Percentiles rank a stretch among this genome's conserved stretches.
phyloP scores from a whole-genome alignment of 169 alveolate genomes.

The Amoebophrya sp. region DNA sequence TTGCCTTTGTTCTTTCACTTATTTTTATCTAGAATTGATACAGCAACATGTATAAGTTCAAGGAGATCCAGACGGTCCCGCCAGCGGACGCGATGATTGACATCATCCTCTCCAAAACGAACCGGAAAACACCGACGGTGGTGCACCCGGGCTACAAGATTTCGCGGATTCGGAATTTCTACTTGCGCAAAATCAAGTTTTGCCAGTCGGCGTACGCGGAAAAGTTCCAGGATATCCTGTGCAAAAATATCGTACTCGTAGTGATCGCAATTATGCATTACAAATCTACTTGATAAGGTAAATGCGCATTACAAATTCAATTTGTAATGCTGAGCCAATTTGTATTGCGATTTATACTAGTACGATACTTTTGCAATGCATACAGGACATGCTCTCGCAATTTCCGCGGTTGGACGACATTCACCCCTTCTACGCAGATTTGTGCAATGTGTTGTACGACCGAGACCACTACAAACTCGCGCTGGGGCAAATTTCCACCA shows the following conservation, averaged over 20 bases:
- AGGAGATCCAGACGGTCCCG: conserved; percentile 24
- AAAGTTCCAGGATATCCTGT: conserved; percentile 81
- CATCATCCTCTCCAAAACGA: conserved; percentile 89
- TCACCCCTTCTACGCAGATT: conserved; percentile 98
- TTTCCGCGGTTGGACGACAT: conserved; percentile 97
- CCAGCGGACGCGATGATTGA: conserved; percentile 42
- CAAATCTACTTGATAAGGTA: too few species aligned
- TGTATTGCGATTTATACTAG: too few species aligned
- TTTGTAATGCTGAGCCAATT: too few species aligned
- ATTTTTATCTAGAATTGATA: too few species aligned
- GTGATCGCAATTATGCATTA: too few species aligned
- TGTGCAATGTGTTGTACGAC: conserved; percentile 95
- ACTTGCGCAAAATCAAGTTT: conserved; percentile 96
- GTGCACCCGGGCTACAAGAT: conserved; percentile 95
- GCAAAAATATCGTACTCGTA: too few species aligned
- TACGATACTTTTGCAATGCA: too few species aligned
- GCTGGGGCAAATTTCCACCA: conserved; percentile 90
- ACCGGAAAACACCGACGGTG: conserved; percentile 99
- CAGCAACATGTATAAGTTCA: not conserved
- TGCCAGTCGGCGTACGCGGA: conserved; percentile 90
- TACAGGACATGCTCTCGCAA: conserved; percentile 80
- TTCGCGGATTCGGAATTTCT: conserved; percentile 94
- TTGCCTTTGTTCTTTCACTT: too few species aligned
- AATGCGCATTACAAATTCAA: too few species aligned
- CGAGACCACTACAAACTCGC: conserved; percentile 99